A percentile compares a stretch with the other conserved stretches of the same genome.
These are phyloP conservation scores for Fusarium palustre DNA, from an alignment of 2,329 filamentous ascomycete species.

Conservation along the genomic window DNA sequence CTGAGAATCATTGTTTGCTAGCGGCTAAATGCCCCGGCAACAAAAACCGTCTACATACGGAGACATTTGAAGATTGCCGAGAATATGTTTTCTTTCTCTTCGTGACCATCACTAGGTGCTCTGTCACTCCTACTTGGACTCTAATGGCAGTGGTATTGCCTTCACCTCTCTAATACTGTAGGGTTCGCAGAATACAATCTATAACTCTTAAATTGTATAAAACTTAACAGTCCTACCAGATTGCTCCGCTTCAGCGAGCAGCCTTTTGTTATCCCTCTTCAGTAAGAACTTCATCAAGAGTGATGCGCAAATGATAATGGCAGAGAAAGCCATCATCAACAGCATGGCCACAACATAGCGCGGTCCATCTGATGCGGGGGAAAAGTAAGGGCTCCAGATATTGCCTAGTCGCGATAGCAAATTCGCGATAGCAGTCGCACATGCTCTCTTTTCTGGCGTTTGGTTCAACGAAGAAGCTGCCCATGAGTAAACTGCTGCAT, in stretches of 20 bases:
- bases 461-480: slow-evolving; percentile 35
- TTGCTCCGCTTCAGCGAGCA: background rate
- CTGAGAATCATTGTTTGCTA: too few species aligned
- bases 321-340: slow-evolving; percentile 39
- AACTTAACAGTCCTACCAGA: background rate
- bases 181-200: too few species aligned
- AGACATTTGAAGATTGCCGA: too few species aligned
- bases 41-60: too few species aligned
- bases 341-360: slow-evolving; percentile 43
- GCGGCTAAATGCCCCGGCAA: too few species aligned
- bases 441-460: slow-evolving; percentile 45
- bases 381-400: slow-evolving; percentile 47
- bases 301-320: background rate
- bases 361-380: slow-evolving; percentile 39
- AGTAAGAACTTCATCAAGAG: background rate
- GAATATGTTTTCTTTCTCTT: too few species aligned
- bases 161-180: too few species aligned
- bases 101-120: too few species aligned
- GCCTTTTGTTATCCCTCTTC: background rate
- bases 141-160: too few species aligned
- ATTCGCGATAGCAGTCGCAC: slow-evolving; percentile 44
- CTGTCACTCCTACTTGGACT: too few species aligned
- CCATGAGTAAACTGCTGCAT: slow-evolving; percentile 39
- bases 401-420: slow-evolving; percentile 42
- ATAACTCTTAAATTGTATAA: too few species aligned